Percentiles rank a stretch among this genome's conserved stretches.
Conservation (phyloP, 2,329 filamentous ascomycete genomes). For the Microdochium paspali region DNA sequence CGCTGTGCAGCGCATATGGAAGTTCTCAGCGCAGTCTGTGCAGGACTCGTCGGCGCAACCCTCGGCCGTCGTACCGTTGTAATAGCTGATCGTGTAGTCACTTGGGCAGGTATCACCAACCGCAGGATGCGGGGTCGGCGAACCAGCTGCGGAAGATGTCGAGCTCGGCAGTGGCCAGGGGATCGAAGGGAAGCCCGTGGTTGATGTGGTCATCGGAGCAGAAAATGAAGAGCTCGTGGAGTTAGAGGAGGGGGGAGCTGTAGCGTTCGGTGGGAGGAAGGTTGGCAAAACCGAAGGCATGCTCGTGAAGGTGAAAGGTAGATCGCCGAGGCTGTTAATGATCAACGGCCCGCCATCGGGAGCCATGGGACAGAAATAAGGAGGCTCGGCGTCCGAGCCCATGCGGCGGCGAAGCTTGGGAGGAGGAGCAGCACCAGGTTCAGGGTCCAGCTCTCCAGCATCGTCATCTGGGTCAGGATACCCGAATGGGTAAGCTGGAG, state of each 20-base stretch:
- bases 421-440: no score
- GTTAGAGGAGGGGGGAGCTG: background rate
- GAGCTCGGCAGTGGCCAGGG: background rate
- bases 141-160: background rate
- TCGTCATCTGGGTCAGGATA: background rate
- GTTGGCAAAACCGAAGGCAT: background rate
- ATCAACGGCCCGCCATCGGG: background rate
- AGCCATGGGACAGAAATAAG: background rate
- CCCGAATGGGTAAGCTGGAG: background rate
- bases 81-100: background rate
- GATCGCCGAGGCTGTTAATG: background rate
- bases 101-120: background rate
- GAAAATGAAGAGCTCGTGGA: background rate
- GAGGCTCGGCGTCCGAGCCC: background rate
- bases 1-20: background rate
- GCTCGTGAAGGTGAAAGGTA: background rate
- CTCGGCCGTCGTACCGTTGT: background rate
- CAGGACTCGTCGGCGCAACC: background rate
- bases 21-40: background rate
- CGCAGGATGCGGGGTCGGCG: background rate
- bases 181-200: background rate
- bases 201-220: background rate
- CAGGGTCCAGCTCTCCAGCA: background rate
- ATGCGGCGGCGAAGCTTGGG: no score
- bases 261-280: background rate